A percentile compares a stretch with the other conserved stretches of the same genome.
Conservation (phyloP, 83 land plant species). For the Diphasiastrum complanatum region DNA sequence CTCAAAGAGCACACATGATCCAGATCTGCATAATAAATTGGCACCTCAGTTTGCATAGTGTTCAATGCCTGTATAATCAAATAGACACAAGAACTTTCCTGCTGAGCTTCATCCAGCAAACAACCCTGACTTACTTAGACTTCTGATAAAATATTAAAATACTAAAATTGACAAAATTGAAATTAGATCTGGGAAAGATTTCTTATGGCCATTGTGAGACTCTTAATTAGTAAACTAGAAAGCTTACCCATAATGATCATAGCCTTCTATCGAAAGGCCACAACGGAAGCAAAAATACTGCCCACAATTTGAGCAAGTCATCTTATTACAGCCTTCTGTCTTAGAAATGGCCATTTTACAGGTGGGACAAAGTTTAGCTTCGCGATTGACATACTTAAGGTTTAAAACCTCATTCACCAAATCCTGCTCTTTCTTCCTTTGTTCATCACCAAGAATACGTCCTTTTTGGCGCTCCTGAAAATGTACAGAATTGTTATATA, state of each 20-base stretch:
- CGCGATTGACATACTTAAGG: constrained; percentile 44
- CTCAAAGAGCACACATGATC: constrained; percentile 51
- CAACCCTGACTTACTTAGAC: background rate
- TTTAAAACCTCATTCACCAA: constrained; percentile 63
- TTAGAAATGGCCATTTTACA: constrained; percentile 85
- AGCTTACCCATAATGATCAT: constrained; percentile 78
- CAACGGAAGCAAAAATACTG: constrained; percentile 73
- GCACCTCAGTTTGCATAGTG: too few species aligned
- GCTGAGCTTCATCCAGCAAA: background rate
- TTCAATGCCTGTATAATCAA: too few species aligned
- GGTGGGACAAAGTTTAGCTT: constrained; percentile 79
- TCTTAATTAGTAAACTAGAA: background rate
- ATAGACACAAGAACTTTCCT: background rate
- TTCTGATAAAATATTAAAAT: background rate
- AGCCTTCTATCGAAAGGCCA: constrained; percentile 59
- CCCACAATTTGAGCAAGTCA: constrained; percentile 78
- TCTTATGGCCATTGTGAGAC: background rate
- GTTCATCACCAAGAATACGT: constrained; percentile 27
- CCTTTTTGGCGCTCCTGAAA: constrained; percentile 58
- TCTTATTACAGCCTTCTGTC: constrained; percentile 88
- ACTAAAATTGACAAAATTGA: background rate
- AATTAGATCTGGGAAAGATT: background rate
- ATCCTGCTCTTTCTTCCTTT: constrained; percentile 48
- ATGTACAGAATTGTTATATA: too few species aligned
- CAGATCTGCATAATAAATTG: constrained; percentile 40